Conservation (phyloP, 495 filamentous ascomycete genomes). For the Venustampulla echinocandica region DNA sequence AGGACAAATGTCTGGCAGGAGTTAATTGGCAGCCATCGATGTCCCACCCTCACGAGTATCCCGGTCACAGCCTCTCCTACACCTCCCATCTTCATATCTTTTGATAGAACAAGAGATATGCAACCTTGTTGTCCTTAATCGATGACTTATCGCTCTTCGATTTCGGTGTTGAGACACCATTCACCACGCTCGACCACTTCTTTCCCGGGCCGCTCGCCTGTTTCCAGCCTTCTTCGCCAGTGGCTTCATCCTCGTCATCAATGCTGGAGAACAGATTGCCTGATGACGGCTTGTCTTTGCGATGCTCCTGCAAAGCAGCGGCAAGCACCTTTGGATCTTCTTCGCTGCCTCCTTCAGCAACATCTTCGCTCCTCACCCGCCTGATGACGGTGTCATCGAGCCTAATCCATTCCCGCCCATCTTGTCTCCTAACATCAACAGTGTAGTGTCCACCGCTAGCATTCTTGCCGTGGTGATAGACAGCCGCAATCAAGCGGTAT, state of each 20-base stretch:
- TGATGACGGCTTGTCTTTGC: conserved; percentile 34
- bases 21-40: too few species aligned
- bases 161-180: conserved; percentile 52
- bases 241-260: conserved; percentile 55
- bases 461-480: conserved; percentile 96
- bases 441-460: conserved; percentile 95
- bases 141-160: conserved; percentile 60
- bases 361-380: conserved; percentile 79
- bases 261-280: conserved; percentile 60
- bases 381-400: conserved; percentile 89
- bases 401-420: conserved; percentile 88
- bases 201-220: conserved; percentile 62
- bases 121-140: conserved; percentile 88
- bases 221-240: conserved; percentile 69
- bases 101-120: conserved; percentile 94
- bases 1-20: too few species aligned
- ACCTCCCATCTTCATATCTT: conserved; percentile 16
- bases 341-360: conserved; percentile 76
- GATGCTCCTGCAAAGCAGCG: conserved; percentile 55
- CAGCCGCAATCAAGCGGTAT: conserved; percentile 82
- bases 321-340: conserved; percentile 65
- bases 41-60: too few species aligned
- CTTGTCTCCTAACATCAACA: conserved; percentile 88
- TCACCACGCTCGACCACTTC: conserved; percentile 55
- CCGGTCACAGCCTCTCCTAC: too few species aligned